Evolutionary conservation across 2,329 filamentous ascomycete species (phyloP), one percentile per base, ranked within the genome.

Genomic region (Colletotrichum salicis): DNA sequence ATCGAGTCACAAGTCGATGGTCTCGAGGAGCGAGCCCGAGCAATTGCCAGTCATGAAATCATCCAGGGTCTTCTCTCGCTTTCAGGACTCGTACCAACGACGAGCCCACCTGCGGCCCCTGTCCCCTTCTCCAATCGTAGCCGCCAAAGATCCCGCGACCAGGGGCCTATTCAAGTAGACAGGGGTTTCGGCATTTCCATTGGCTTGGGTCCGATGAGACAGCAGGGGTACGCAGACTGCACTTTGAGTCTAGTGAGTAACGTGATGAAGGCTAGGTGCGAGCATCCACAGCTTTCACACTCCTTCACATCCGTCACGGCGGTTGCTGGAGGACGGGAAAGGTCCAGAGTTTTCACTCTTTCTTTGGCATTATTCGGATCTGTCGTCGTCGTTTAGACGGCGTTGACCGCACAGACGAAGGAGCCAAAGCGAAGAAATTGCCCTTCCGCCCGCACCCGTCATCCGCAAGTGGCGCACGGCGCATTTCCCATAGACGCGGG

Each of bases 171-270:
- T 77, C 74, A 74, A 68, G 56, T 69, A 73, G 61, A 71, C 80
- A 81, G 73, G 80, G 81, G 76, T 77, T 76, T 77, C 60, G n/a
- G 35, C n/a, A 33, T 62, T 63, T 54, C 71, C 48, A 84, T 83
- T 84, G 82, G 82, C 64, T 59, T 68, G 24, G 29, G n/a, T 27
- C 19, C 71, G 31, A 24, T 76, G 71, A 78, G 74, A 78, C 74
- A 75, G 35, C 74, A 75, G 74, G 75, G 75, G 76, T 78, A 73
- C 72, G 71, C 71, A 60, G 45, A 64, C 61, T 67, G 45, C 57
- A 41, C 24, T 35, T 37, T 51, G 29, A 51, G 74, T 74, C 76
- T 68, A 76, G 71, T 74, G 71, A 78, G 79, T 79, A 82, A 80
- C 78, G 79, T 81, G 80, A 82, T 74, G 75, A 64, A 68, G 68